Conservation (phyloP, 2,329 filamentous ascomycete species). For the Colletotrichum filicis region DNA sequence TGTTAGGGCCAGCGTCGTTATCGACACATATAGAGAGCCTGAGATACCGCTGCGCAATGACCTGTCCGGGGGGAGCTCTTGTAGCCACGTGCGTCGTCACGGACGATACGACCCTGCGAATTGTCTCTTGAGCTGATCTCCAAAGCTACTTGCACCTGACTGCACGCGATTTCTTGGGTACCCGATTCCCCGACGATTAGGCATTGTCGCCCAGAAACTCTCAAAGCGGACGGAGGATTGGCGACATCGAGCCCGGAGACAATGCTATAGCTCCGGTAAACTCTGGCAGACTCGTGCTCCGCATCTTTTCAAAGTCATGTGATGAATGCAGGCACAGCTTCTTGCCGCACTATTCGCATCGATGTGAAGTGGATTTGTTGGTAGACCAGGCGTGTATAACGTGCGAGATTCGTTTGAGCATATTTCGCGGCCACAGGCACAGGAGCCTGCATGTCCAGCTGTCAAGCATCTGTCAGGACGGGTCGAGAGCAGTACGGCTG, state of each 20-base stretch:
- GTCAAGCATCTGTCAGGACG: slow-evolving; percentile 14
- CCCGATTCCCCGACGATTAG: not conserved
- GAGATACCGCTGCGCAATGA: slow-evolving; percentile 4
- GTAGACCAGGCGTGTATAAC: not conserved
- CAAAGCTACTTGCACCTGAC: not conserved
- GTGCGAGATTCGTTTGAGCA: not conserved
- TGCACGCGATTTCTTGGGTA: not conserved
- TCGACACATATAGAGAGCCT: not conserved
- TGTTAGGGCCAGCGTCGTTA: slow-evolving; percentile 4
- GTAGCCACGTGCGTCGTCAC: slow-evolving; percentile 27
- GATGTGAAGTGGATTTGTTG: not conserved
- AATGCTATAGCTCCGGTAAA: not conserved
- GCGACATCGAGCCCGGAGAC: not conserved
- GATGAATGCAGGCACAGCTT: not conserved
- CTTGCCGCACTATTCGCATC: not conserved
- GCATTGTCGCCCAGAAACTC: not conserved
- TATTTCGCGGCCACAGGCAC: not conserved
- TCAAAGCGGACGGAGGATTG: not conserved
- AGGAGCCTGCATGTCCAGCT: not conserved
- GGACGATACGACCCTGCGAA: slow-evolving; percentile 25
- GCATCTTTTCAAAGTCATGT: slow-evolving; percentile 8
- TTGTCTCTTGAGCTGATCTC: not conserved
- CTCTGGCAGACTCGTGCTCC: not conserved
- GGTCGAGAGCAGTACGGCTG: not conserved
- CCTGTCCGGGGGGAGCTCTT: not conserved